Percentiles rank a stretch among this genome's conserved stretches.
Conservation (phyloP, 179 eudicot species). For the Gypsophila paniculata region DNA sequence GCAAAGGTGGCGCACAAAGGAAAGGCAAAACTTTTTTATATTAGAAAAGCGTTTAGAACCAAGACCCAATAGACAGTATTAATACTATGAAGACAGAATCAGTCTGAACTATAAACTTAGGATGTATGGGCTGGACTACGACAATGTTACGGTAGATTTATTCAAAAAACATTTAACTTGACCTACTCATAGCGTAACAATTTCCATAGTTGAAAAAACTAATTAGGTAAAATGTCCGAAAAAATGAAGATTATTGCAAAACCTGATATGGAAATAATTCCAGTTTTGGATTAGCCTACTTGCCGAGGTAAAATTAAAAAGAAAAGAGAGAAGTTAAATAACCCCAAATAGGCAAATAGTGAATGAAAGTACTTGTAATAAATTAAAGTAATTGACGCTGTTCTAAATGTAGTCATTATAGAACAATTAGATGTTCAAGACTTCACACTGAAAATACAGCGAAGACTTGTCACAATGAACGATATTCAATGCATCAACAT, state of each 20-base stretch:
- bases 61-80: slow-evolving; percentile 8
- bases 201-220: slow-evolving; percentile 3
- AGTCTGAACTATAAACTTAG: not conserved
- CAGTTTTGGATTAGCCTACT: not conserved
- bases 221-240: not conserved
- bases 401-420: slow-evolving; percentile 9
- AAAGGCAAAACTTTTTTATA: slow-evolving; percentile 11
- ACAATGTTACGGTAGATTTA: not conserved
- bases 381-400: slow-evolving; percentile 4
- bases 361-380: slow-evolving; percentile 12
- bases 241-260: not conserved
- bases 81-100: not conserved
- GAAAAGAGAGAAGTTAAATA: not conserved
- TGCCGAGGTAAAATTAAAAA: not conserved
- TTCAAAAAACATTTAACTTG: not conserved
- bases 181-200: not conserved
- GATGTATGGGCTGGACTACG: not conserved
- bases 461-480: not conserved
- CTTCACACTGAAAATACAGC: slow-evolving; percentile 3
- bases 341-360: slow-evolving; percentile 8
- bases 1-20: slow-evolving; percentile 11
- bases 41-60: slow-evolving; percentile 3
- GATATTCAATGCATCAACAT: slow-evolving; percentile 15
- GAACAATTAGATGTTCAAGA: slow-evolving; percentile 5
- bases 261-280: slow-evolving; percentile 1